Conservation (phyloP, 352 stramenopile genomes). For the Halophytophthora polymorphica region DNA sequence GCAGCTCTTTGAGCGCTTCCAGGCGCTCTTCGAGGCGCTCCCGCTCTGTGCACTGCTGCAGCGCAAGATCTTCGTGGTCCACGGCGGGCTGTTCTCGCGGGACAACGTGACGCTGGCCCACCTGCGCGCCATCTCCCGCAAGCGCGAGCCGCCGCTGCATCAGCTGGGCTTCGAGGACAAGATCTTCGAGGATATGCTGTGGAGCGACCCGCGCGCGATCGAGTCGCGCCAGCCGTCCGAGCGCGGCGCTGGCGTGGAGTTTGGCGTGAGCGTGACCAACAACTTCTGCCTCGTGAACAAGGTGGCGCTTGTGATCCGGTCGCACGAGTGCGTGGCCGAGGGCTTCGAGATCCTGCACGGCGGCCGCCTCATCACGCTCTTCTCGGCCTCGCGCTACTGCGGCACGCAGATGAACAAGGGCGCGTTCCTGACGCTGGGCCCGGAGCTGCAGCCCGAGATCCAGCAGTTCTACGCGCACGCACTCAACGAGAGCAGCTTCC, state of each 20-base stretch:
- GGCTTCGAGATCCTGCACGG: slow-evolving; percentile 90
- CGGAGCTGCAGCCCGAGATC: slow-evolving; percentile 90
- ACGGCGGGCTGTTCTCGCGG: slow-evolving; percentile 91
- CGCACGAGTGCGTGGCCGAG: slow-evolving; percentile 91
- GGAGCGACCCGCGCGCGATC: slow-evolving; percentile 88
- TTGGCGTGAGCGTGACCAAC: slow-evolving; percentile 91
- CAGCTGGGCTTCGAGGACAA: slow-evolving; percentile 88
- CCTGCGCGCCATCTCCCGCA: slow-evolving; percentile 87
- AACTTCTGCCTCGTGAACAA: slow-evolving; percentile 94
- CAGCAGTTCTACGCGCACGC: slow-evolving; percentile 93
- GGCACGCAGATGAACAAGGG: slow-evolving; percentile 92
- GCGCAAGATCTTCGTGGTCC: slow-evolving; percentile 92
- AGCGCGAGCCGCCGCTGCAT: slow-evolving; percentile 89
- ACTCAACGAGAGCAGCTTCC: slow-evolving; percentile 80
- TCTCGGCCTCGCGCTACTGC: slow-evolving; percentile 91
- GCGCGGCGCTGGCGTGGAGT: slow-evolving; percentile 90
- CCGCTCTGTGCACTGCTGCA: slow-evolving; percentile 91
- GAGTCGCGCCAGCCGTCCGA: slow-evolving; percentile 71
- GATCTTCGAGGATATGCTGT: slow-evolving; percentile 93
- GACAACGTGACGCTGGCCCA: slow-evolving; percentile 91
- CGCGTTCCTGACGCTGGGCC: slow-evolving; percentile 89
- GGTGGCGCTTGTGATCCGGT: slow-evolving; percentile 91
- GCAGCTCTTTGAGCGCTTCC: slow-evolving; percentile 66
- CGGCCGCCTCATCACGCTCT: slow-evolving; percentile 90
- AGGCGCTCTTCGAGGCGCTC: slow-evolving; percentile 83